Evolutionary conservation across 352 stramenopile genomes (phyloP).

Genomic region (Pythium guiyangense): DNA sequence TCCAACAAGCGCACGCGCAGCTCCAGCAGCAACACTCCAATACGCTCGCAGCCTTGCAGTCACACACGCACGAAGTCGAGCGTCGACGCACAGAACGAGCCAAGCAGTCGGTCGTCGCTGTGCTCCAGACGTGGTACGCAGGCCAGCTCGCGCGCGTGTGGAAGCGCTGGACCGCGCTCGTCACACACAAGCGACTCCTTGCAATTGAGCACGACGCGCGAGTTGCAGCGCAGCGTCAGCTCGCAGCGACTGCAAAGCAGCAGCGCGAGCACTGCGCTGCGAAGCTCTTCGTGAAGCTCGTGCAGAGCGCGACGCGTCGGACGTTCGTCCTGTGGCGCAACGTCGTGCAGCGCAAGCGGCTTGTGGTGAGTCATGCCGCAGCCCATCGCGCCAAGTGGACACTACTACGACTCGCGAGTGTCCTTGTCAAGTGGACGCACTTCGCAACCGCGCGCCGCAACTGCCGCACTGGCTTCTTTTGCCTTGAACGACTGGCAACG

Average conservation of each 20-base stretch:
- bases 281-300: not conserved
- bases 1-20: constrained; percentile 29
- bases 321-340: constrained; percentile 6
- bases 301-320: not conserved
- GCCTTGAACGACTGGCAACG: not conserved
- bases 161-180: constrained; percentile 26
- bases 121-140: constrained; percentile 28
- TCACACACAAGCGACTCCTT: constrained; percentile 8
- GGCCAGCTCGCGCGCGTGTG: constrained; percentile 28
- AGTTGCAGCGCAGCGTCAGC: not conserved
- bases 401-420: not conserved
- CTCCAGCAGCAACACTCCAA: constrained; percentile 26
- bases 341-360: not conserved
- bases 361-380: not conserved
- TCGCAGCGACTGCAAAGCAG: constrained; percentile 3
- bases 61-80: constrained; percentile 16
- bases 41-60: constrained; percentile 17
- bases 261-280: constrained; percentile 1
- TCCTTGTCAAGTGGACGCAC: constrained; percentile 6
- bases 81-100: constrained; percentile 14
- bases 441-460: not conserved
- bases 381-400: not conserved
- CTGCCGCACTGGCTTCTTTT: not conserved
- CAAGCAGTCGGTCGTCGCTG: constrained; percentile 20
- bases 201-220: constrained; percentile 4